Evolutionary conservation across 495 filamentous ascomycete genomes (phyloP).

Genomic region (Pseudoneurospora amorphoporcata): DNA sequence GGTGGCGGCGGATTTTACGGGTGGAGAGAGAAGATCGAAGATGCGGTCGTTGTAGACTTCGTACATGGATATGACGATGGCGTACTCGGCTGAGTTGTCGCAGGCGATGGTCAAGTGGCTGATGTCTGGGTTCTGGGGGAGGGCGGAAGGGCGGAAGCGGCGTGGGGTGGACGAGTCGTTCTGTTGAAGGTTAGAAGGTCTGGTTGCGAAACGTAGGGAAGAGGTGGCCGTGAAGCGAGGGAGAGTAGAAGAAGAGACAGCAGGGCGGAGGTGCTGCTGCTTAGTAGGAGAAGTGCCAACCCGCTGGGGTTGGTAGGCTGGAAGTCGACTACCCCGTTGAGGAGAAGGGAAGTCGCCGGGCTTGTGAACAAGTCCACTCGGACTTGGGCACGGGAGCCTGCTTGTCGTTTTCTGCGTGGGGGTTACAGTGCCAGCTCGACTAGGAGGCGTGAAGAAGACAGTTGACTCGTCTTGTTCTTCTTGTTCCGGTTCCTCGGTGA

Average conservation of each 20-base stretch:
- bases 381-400: neutral
- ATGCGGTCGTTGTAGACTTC: constrained; percentile 99
- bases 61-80: constrained; percentile 91
- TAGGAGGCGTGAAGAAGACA: neutral
- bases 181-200: constrained; percentile 17
- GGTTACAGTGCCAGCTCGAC: neutral
- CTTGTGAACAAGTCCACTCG: neutral
- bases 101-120: constrained; percentile 54
- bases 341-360: neutral
- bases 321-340: neutral
- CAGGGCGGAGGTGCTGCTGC: neutral
- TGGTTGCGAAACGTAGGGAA: neutral
- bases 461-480: neutral
- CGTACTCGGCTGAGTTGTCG: constrained; percentile 70
- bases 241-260: neutral
- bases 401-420: neutral
- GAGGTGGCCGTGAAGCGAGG: neutral
- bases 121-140: constrained; percentile 68
- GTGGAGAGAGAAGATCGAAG: constrained; percentile 73
- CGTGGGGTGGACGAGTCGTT: constrained; percentile 33
- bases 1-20: constrained; percentile 33
- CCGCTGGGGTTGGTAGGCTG: neutral
- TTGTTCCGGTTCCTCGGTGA: neutral
- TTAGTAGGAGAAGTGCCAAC: neutral
- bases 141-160: constrained; percentile 47